Conservation (phyloP, 2,329 filamentous ascomycete genomes). For the Arthroderma sp. region DNA sequence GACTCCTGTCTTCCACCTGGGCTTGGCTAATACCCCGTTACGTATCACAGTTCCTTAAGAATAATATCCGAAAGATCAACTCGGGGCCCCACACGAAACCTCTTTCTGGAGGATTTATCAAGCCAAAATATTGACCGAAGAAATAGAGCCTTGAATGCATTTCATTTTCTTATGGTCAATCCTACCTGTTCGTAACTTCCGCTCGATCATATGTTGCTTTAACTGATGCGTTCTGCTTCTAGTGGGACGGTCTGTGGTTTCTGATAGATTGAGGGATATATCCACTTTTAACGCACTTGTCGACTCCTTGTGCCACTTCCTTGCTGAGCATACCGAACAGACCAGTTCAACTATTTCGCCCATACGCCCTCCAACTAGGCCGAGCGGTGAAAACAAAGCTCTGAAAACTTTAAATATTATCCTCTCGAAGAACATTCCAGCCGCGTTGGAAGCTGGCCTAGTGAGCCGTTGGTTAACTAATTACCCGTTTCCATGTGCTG, state of each 20-base stretch:
- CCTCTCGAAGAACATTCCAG: conserved; percentile 45
- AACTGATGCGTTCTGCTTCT: not conserved
- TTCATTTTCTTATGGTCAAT: conserved; percentile 31
- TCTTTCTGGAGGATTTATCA: conserved; percentile 30
- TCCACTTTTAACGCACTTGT: conserved; percentile 27
- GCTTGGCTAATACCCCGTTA: conserved; percentile 12
- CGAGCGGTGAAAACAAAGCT: conserved; percentile 30
- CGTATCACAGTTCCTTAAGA: conserved; percentile 19
- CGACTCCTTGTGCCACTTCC: conserved; percentile 29
- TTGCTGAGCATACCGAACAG: conserved; percentile 25
- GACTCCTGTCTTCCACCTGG: conserved; percentile 38
- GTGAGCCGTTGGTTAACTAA: conserved; percentile 61
- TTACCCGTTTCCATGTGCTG: conserved; percentile 53
- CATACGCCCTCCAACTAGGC: conserved; percentile 28
- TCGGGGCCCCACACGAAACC: conserved; percentile 26
- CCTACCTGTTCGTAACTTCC: conserved; percentile 20
- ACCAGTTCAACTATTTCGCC: conserved; percentile 23
- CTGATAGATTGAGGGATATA: conserved; percentile 22
- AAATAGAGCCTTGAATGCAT: conserved; percentile 29
- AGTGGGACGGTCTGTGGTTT: conserved; percentile 26
- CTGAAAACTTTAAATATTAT: conserved; percentile 46
- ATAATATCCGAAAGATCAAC: conserved; percentile 35
- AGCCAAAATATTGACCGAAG: conserved; percentile 25
- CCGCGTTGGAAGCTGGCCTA: conserved; percentile 49
- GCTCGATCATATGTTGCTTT: not conserved